Conservation (phyloP, 2,329 filamentous ascomycete species). For the Curvularia verruculosa region DNA sequence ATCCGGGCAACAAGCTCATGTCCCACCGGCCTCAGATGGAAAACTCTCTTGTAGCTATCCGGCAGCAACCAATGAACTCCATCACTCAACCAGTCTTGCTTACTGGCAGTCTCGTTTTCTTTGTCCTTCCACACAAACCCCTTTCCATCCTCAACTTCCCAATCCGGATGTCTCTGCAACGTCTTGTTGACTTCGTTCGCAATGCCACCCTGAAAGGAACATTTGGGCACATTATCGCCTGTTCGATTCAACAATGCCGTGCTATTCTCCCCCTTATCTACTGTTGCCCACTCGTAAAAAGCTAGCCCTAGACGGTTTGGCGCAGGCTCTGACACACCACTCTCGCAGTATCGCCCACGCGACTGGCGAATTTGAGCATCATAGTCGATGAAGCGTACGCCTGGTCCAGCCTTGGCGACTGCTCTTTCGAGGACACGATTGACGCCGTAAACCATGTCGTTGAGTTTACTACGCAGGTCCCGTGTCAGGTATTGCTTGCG, state of each 20-base stretch:
- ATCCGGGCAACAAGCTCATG: slow-evolving; percentile 17
- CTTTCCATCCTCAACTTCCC: not conserved
- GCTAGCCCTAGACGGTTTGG: slow-evolving; percentile 33
- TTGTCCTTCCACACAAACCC: not conserved
- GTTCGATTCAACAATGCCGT: slow-evolving; percentile 25
- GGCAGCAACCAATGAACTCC: slow-evolving; percentile 39
- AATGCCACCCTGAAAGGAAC: not conserved
- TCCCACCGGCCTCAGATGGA: slow-evolving; percentile 35
- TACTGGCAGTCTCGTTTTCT: not conserved
- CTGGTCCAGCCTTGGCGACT: not conserved
- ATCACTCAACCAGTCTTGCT: slow-evolving; percentile 9
- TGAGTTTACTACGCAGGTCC: slow-evolving; percentile 29
- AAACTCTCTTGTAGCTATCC: slow-evolving; percentile 40
- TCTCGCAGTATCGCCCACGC: slow-evolving; percentile 1
- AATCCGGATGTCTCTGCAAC: not conserved
- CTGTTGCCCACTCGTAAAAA: slow-evolving; percentile 44
- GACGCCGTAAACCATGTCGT: slow-evolving; percentile 34
- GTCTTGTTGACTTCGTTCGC: not conserved
- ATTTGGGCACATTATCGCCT: not conserved
- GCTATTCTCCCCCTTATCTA: slow-evolving; percentile 33
- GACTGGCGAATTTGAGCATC: not conserved
- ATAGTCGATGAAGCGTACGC: not conserved
- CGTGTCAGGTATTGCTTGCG: slow-evolving; percentile 37
- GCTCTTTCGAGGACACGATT: slow-evolving; percentile 31
- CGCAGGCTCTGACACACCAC: not conserved